Conservation (phyloP, 805 yeast species). For the Schwanniomyces occidentalis region DNA sequence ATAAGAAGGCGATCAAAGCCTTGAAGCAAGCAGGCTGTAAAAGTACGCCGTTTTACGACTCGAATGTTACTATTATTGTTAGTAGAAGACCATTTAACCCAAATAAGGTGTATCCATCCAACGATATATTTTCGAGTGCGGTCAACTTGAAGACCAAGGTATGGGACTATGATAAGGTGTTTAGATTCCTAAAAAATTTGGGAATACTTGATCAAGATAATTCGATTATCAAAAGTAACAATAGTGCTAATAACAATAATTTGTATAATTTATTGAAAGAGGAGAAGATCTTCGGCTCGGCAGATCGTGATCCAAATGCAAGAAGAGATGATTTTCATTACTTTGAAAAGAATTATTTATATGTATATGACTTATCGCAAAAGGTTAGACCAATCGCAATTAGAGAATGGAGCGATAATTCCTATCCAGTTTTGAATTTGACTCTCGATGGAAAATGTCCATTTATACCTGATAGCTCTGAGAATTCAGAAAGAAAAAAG, state of each 20-base stretch:
- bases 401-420: constrained; percentile 70
- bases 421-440: constrained; percentile 56
- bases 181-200: constrained; percentile 70
- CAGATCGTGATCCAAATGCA: constrained; percentile 85
- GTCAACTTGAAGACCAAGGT: constrained; percentile 64
- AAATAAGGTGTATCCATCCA: constrained; percentile 42
- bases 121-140: constrained; percentile 70
- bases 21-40: constrained; percentile 51
- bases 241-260: constrained; percentile 17
- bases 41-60: constrained; percentile 47
- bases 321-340: constrained; percentile 82
- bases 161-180: constrained; percentile 86
- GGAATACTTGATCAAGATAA: constrained; percentile 38
- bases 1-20: constrained; percentile 43
- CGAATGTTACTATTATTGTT: constrained; percentile 72
- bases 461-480: constrained; percentile 62
- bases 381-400: constrained; percentile 76
- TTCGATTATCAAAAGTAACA: constrained; percentile 8
- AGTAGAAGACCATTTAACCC: constrained; percentile 57
- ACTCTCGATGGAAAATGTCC: constrained; percentile 80
- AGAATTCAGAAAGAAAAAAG: constrained; percentile 41
- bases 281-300: constrained; percentile 83
- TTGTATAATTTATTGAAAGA: constrained; percentile 63
- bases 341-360: constrained; percentile 68
- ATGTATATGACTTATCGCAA: constrained; percentile 79